Percentiles rank a stretch among this genome's conserved stretches.
Conservation (phyloP, 2,329 filamentous ascomycete genomes). For the Grosmannia serpens region DNA sequence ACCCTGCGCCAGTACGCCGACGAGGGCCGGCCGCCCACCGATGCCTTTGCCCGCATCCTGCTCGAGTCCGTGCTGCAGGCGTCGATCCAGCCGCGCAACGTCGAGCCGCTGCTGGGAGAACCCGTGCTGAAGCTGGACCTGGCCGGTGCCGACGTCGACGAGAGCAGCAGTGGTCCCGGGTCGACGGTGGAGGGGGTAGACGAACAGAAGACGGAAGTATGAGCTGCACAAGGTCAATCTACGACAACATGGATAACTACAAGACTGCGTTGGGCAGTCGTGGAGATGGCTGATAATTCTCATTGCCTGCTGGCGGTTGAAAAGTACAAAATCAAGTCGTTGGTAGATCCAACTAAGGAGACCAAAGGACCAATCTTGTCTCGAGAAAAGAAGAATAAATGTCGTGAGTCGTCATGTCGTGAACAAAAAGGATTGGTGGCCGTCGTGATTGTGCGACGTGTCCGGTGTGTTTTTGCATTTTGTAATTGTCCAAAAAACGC, state of each 20-base stretch:
- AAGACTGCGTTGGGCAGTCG: too few relatives aligned
- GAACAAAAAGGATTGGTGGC: not conserved
- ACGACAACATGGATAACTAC: too few relatives aligned
- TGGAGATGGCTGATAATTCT: not conserved
- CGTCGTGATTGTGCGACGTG: not conserved
- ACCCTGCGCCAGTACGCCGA: not conserved
- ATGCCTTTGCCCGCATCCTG: not conserved
- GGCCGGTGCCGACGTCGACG: too few relatives aligned
- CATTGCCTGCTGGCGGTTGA: not conserved
- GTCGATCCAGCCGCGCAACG: constrained; percentile 1
- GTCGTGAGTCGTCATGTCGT: not conserved
- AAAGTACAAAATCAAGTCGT: not conserved
- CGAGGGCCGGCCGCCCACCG: not conserved
- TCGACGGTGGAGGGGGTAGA: too few relatives aligned
- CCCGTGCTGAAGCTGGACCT: not conserved
- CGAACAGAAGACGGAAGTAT: too few relatives aligned
- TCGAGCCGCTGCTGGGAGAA: not conserved
- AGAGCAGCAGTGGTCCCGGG: not conserved
- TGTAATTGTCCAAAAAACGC: too few relatives aligned
- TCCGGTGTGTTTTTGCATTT: not conserved
- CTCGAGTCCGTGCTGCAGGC: constrained; percentile 2
- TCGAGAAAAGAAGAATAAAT: not conserved
- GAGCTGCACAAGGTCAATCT: too few relatives aligned
- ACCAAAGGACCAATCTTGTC: not conserved
- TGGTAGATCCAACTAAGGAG: not conserved